Evolutionary conservation across 257 asterid genomes (phyloP), one percentile per base, ranked within the genome.

Genomic region (Nyctanthes arbortristis): DNA sequence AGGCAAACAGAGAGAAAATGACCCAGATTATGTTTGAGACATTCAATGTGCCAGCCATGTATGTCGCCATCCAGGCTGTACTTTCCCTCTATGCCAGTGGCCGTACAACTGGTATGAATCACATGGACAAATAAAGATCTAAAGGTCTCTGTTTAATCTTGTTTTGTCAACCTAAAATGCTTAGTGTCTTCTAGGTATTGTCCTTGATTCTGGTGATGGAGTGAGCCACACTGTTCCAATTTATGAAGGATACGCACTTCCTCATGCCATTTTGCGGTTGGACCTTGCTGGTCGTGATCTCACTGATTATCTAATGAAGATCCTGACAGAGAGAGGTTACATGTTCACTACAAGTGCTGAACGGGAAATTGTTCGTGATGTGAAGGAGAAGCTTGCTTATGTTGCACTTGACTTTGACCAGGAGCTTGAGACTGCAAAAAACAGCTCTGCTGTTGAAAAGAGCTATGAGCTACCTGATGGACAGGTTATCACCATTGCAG

Each of bases 81-180:
- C 85, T 81, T 54, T 81, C 85, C 69, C 80, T 81, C 7, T 81
- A 81, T 55, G 85, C 85, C 43, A 81, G 85, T 75, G 85, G 85
- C 4, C 85, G 83, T 69, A 81, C 85, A 67, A 81, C 85, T 47
- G 85, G 85, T 81, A 49, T 29, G 67, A 67, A 5, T 37, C 34
- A 61, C 11, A 52, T 52, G 30, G 59, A 52, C 24, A 14, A 52
- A 16, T 52, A 52, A 52, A 16, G 31, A 52, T 52, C 59, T 52
- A 52, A 52, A 20, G 3, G 10, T 35, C 7, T 52, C 31, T 52
- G 31, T 52, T 13, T 52, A 13, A 24, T 52, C 30, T 22, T 14
- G 31, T 52, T 52, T 22, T 14, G 30, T 2, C 16, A 1, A 20
- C 24, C 33, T 76, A 18, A 32, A 57, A 35, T 5, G 4, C 24